Evolutionary conservation across 805 yeast genomes (phyloP), one percentile per base, ranked within the genome.

Genomic region (Sugiyamaella valdiviana): DNA sequence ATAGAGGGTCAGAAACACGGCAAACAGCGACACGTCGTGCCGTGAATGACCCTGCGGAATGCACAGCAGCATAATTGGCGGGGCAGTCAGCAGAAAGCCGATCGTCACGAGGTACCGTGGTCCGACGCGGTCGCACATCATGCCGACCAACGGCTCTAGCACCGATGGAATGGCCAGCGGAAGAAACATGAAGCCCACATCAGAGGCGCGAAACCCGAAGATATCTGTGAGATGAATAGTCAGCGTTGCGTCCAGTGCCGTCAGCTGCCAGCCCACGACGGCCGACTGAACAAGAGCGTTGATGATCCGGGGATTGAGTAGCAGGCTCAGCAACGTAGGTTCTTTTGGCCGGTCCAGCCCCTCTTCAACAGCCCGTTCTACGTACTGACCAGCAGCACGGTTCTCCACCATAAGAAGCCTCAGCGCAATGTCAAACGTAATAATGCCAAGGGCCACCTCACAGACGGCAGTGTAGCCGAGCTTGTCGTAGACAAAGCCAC

Each of bases 391-490:
- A n/a, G n/a, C n/a, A n/a, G n/a, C n/a, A n/a, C 10, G 24, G 45
- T 52, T 59, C 46, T 65, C 70, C 14, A 64, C 44, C 66, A 65
- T 64, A 36, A 65, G 42, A 3, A 65, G 21, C 9, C 70, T 62
- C 16, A 65, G 46, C 16, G 50, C 42, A 2, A 66, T 42, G 39
- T 65, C 70, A 12, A 63, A 21, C 14, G 54, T 58, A 7, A 66
- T 46, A 26, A 63, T 37, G 2, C 55, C 66, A 46, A 64, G 65
- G 35, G 59, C 54, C 14, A 65, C 52, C 17, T 55, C 59, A 39
- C 55, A 65, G 3, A 65, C 66, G 6, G 67, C 53, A 37, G 59
- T 60, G 39, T 65, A 66, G 2, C 70, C 70, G 1, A 58, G 57
- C 12, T 42, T 50, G 10, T 56, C 59, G 42, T 65, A 65, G n/a